Evolutionary conservation across 371 early-diverging fungal species (phyloP), one percentile per base, ranked within the genome.

Genomic region (Circinella umbellata): DNA sequence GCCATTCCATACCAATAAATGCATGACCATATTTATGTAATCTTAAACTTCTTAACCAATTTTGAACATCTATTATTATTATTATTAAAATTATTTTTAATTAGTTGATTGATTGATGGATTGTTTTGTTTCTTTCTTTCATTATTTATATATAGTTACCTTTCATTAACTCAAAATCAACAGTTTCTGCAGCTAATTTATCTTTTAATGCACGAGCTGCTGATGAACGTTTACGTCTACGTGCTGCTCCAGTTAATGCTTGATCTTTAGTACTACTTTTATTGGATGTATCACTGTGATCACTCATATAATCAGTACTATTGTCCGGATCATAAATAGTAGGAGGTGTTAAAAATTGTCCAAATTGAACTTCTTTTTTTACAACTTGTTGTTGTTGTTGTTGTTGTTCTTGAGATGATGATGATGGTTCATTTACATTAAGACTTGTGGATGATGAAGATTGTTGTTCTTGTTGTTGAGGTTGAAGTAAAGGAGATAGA

Each of bases 1-100:
- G 87, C 95, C 96, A 97, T 64, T 90, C 82, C 86, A 95, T 87
- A 15, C 90, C 91, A 49, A 93, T 90, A 82, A 98, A 97, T 17
- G 94, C 88, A 62, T 88, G 81, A 3, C 94, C 92, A 82, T 98
- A 98, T 83, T 98, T 98, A 85, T 98, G 99, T 72, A 98, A 82
- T 46, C 99, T 89, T 55, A 97, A 83, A 69, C 90, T 90, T 63
- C 95, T 86, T 64, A 98, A 84, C 98, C 97, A 98, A 54, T 88
- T 87, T 36, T 96, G 95, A 68, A 97, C 92, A 83, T 98, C 98
- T 27, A 27, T 27, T n/a, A n/a, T n/a, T 91, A 55, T 49, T 20
- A 67, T 42, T 6, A 39, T n/a, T n/a, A n/a, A n/a, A n/a, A n/a
- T n/a, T n/a, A n/a, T n/a, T n/a, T n/a, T n/a, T n/a, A n/a, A n/a